These are phyloP conservation scores for Talaromyces wortmannii DNA, from an alignment of 495 filamentous ascomycete species.

Conservation along the genomic window DNA sequence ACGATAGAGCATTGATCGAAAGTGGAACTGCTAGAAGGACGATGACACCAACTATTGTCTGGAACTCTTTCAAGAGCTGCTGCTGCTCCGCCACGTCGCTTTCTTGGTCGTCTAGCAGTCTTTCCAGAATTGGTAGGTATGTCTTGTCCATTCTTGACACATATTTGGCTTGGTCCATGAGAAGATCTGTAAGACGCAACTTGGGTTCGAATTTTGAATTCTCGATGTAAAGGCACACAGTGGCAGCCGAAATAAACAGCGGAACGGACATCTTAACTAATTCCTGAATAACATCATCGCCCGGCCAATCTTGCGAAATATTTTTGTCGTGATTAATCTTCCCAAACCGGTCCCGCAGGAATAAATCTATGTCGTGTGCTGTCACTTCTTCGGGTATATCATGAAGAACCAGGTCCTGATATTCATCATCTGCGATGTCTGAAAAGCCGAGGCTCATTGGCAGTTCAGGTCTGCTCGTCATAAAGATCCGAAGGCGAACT, in stretches of 20 bases:
- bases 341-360: conserved; percentile 15
- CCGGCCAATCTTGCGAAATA: too few species aligned
- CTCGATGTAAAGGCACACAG: conserved; percentile 16
- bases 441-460: conserved; percentile 31
- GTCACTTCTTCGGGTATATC: conserved; percentile 13
- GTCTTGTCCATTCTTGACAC: conserved; percentile 14
- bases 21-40: conserved; percentile 16
- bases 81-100: conserved; percentile 1
- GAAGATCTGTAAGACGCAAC: conserved; percentile 8
- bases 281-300: conserved; percentile 5
- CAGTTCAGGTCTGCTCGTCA: conserved; percentile 40
- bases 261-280: conserved; percentile 15
- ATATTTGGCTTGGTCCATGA: conserved; percentile 9
- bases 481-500: conserved; percentile 19
- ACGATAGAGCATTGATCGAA: conserved; percentile 9
- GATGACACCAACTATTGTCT: conserved; percentile 14
- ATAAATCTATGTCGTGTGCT: conserved; percentile 21
- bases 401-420: conserved; percentile 21
- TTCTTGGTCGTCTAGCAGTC: conserved; percentile 9
- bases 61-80: conserved; percentile 14
- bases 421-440: conserved; percentile 8
- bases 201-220: conserved; percentile 11
- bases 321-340: too few species aligned
- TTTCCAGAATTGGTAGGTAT: conserved; percentile 18
- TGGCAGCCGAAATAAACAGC: conserved; percentile 23